A percentile compares a stretch with the other conserved stretches of the same genome.
Conservation (phyloP, 2,329 filamentous ascomycete species). For the Aspergillus aculeatinus region DNA sequence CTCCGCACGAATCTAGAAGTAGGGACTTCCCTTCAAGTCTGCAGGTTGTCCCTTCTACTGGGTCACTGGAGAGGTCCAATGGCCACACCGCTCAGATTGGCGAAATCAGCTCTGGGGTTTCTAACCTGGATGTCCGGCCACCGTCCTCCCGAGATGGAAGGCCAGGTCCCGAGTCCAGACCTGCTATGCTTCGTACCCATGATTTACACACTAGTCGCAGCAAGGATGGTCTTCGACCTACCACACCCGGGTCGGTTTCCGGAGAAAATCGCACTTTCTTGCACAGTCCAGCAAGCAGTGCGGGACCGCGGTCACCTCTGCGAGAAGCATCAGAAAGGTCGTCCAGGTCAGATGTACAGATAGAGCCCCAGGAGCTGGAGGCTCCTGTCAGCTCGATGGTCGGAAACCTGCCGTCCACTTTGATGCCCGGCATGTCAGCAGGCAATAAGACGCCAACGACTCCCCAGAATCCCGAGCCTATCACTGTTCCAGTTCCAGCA, state of each 20-base stretch:
- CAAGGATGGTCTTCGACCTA: slow-evolving; percentile 31
- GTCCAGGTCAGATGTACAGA: slow-evolving; percentile 36
- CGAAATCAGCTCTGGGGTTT: slow-evolving; percentile 17
- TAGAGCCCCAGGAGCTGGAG: slow-evolving; percentile 34
- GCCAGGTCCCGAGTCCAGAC: slow-evolving; percentile 20
- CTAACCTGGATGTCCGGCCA: slow-evolving; percentile 25
- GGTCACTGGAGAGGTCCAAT: slow-evolving; percentile 14
- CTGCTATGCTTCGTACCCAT: slow-evolving; percentile 18
- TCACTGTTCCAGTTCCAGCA: not conserved
- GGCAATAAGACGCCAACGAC: slow-evolving; percentile 7
- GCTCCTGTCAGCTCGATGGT: slow-evolving; percentile 18
- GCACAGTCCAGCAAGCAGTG: slow-evolving; percentile 25
- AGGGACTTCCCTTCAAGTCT: slow-evolving; percentile 22
- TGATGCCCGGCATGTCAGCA: slow-evolving; percentile 22
- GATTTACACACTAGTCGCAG: slow-evolving; percentile 21
- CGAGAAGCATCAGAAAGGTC: slow-evolving; percentile 32
- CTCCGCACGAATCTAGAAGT: slow-evolving; percentile 24
- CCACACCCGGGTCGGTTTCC: slow-evolving; percentile 29
- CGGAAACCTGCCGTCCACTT: slow-evolving; percentile 21
- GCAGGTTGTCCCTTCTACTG: slow-evolving; percentile 11
- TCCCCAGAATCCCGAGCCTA: not conserved
- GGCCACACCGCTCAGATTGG: slow-evolving; percentile 16
- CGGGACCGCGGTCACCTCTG: slow-evolving; percentile 30
- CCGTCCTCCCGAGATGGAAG: slow-evolving; percentile 32
- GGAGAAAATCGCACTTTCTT: slow-evolving; percentile 22